These are phyloP conservation scores for Xylariaceae sp. DNA, from an alignment of 2,329 filamentous ascomycete species.

Conservation along the genomic window DNA sequence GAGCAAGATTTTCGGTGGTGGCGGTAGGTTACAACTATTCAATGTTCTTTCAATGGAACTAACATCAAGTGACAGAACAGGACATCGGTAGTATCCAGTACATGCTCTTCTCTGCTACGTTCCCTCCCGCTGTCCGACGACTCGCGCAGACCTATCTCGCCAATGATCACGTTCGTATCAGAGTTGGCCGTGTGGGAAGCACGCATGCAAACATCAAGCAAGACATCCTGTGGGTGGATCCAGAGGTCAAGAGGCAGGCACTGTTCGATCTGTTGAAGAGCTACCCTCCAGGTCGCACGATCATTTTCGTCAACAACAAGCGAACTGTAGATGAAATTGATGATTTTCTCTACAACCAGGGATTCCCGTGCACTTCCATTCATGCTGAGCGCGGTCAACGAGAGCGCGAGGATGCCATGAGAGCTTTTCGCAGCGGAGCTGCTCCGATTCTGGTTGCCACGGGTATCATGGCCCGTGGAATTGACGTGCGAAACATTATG, in stretches of 20 bases:
- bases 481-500: constrained; percentile 80
- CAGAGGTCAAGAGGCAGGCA: constrained; percentile 61
- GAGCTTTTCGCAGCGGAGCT: constrained; percentile 70
- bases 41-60: constrained; percentile 17
- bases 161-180: constrained; percentile 69
- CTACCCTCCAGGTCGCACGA: constrained; percentile 60
- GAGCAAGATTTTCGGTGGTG: constrained; percentile 69
- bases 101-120: constrained; percentile 92
- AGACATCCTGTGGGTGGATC: constrained; percentile 62
- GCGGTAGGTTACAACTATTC: constrained; percentile 54
- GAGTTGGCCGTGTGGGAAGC: constrained; percentile 80
- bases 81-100: constrained; percentile 64
- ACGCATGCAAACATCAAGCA: constrained; percentile 81
- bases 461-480: constrained; percentile 78
- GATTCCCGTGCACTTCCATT: constrained; percentile 79
- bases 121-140: constrained; percentile 71
- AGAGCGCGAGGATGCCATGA: constrained; percentile 88
- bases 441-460: constrained; percentile 81
- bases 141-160: constrained; percentile 73
- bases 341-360: constrained; percentile 76
- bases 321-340: constrained; percentile 75
- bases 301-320: constrained; percentile 88
- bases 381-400: constrained; percentile 81
- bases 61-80: constrained; percentile 51
- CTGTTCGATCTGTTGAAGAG: constrained; percentile 68